Base-by-base conservation (phyloP, 2,329 filamentous ascomycete genomes). In the Penicillium expansum region DNA sequence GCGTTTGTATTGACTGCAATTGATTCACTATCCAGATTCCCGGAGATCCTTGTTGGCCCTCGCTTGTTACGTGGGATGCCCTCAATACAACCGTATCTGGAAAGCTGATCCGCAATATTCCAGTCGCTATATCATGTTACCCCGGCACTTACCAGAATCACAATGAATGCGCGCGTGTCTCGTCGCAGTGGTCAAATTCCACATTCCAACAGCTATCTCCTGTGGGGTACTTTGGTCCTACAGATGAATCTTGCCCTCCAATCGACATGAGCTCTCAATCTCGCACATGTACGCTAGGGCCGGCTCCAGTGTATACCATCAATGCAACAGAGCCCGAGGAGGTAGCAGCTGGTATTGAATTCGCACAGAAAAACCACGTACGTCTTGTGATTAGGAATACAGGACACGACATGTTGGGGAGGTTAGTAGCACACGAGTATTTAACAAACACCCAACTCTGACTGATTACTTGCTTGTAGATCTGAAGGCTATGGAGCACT, bases 41-140 rank as follows among this genome's bases (percentile, higher is more conserved):
- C n/a, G 56, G 37, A 11, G 62, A 69, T 50, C 37, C 43, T 5
- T 75, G 72, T 55, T 76, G 73, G 74, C 73, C 73, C 3, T 65
- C 66, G 0, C 44, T 45, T 3, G 30, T 57, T 16, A 45, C 59
- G 14, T 77, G 72, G 72, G 55, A 66, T 44, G 42, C 55, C 0
- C 64, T 77, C 44, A 77, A 77, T 38, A 42, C 45, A 3, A 67
- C 71, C 0, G 54, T 76, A 16, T 60, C 60, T 1, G 74, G 74
- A 10, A 67, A 67, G 37, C 61, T 76, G 1, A 69, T 76, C 29
- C 49, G 55, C n/a, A 69, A 69, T 16, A 48, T 54, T 5, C 75
- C 74, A 5, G 57, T 69, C 7, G 74, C 71, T 11, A 60, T 63
- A 32, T 65, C 72, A 16, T 77, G 74, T 54, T 76, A 76, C 51